A percentile compares a stretch with the other conserved stretches of the same genome.
phyloP scores from a whole-genome alignment of 148 eudicot species.

The Camellia lanceoleosa region DNA sequence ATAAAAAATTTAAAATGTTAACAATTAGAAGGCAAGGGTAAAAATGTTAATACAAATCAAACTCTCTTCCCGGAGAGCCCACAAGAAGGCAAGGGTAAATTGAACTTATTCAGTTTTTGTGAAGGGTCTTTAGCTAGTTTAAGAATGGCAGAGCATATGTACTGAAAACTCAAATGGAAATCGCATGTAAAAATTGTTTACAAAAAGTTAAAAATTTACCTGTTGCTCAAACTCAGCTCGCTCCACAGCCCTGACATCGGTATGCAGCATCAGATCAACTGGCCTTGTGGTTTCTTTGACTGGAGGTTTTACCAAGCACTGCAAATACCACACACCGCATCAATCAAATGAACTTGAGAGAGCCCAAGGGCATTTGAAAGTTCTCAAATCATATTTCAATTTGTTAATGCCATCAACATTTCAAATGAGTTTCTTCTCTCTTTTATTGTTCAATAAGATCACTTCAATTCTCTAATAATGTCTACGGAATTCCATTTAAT shows the following conservation, averaged over 20 bases:
- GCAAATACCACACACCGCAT: constrained; percentile 6
- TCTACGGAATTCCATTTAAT: not conserved
- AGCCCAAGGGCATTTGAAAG: not conserved
- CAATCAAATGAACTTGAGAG: not conserved
- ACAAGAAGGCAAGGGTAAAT: not conserved
- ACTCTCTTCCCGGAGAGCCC: not conserved
- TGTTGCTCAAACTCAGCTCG: constrained; percentile 82
- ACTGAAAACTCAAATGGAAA: not conserved
- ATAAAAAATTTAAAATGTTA: too few relatives aligned
- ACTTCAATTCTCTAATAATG: not conserved
- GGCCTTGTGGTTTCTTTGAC: constrained; percentile 79
- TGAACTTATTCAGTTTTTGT: not conserved
- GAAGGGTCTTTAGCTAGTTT: not conserved
- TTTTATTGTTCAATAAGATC: not conserved
- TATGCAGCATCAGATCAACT: constrained; percentile 69
- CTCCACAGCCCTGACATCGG: constrained; percentile 77
- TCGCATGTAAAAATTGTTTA: not conserved
- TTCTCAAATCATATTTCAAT: not conserved
- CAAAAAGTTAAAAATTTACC: constrained; percentile 33
- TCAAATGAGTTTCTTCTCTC: not conserved
- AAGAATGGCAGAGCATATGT: not conserved
- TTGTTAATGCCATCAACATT: not conserved
- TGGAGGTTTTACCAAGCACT: constrained; percentile 81
- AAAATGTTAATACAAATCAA: not conserved
- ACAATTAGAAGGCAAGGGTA: too few relatives aligned